Evolutionary conservation across 371 early-diverging fungal species (phyloP).

Genomic region (Rhizoclosmatium hyalinum): DNA sequence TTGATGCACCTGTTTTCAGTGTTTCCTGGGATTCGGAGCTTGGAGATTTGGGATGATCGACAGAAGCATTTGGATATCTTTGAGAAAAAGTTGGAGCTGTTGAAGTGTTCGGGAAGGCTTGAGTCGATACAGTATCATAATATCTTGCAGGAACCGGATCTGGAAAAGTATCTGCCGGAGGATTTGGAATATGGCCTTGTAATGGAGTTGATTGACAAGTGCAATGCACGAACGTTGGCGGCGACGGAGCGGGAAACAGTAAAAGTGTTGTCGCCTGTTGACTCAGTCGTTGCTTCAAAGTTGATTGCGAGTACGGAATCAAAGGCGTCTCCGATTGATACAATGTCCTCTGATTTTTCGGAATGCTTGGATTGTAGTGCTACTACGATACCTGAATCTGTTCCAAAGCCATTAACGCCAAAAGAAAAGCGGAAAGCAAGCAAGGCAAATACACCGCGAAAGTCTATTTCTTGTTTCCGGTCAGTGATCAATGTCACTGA

Average conservation of each 20-base stretch:
- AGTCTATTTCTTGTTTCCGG: constrained; percentile 43
- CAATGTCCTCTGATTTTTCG: too few relatives aligned
- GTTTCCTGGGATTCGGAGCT: constrained; percentile 38
- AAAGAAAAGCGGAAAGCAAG: background rate
- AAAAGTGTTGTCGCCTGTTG: background rate
- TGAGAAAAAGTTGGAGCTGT: constrained; percentile 25
- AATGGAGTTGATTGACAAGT: constrained; percentile 43
- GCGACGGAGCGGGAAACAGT: constrained; percentile 34
- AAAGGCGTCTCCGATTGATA: too few relatives aligned
- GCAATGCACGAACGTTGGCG: constrained; percentile 44
- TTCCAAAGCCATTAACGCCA: background rate
- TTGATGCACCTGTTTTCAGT: constrained; percentile 40
- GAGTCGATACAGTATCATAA: constrained; percentile 33
- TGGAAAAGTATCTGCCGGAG: constrained; percentile 35
- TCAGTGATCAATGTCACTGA: constrained; percentile 41
- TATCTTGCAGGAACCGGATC: constrained; percentile 38
- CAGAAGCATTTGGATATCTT: constrained; percentile 50
- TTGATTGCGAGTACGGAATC: background rate
- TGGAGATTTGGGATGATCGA: constrained; percentile 54
- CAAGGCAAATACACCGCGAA: constrained; percentile 1
- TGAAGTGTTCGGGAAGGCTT: constrained; percentile 12
- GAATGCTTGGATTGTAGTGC: too few relatives aligned
- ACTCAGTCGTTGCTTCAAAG: background rate
- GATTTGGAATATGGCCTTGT: constrained; percentile 48
- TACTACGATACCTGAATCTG: background rate